Conservation (phyloP, 805 yeast species). For the Trichomonascus vanleenenianus region DNA sequence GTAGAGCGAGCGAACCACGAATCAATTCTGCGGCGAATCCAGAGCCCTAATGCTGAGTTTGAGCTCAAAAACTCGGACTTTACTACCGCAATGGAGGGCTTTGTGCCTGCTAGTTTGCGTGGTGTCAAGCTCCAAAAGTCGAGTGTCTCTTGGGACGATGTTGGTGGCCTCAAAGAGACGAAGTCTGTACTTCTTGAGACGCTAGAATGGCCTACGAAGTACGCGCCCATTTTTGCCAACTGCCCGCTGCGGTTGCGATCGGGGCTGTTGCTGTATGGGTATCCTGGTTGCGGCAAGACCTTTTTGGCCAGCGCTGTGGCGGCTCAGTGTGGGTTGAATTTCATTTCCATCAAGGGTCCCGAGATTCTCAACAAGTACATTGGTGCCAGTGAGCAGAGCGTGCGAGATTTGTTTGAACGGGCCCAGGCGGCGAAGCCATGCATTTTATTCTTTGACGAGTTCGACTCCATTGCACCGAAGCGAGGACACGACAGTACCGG, state of each 20-base stretch:
- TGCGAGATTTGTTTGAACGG: slow-evolving; percentile 84
- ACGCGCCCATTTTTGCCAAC: slow-evolving; percentile 86
- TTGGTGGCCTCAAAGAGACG: slow-evolving; percentile 79
- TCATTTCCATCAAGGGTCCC: slow-evolving; percentile 91
- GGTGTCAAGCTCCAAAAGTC: slow-evolving; percentile 84
- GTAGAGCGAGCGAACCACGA: slow-evolving; percentile 49
- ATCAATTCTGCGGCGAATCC: slow-evolving; percentile 20
- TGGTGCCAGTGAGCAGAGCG: slow-evolving; percentile 95
- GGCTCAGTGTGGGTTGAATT: slow-evolving; percentile 86
- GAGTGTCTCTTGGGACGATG: slow-evolving; percentile 69
- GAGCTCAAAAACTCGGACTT: slow-evolving; percentile 34
- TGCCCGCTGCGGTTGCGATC: slow-evolving; percentile 85
- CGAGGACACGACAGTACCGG: slow-evolving; percentile 98
- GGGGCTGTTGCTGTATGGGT: slow-evolving; percentile 86
- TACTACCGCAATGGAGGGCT: slow-evolving; percentile 53
- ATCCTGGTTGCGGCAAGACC: slow-evolving; percentile 97
- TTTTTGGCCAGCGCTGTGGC: slow-evolving; percentile 89
- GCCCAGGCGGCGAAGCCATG: slow-evolving; percentile 96
- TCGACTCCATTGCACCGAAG: slow-evolving; percentile 95
- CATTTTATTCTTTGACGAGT: slow-evolving; percentile 86
- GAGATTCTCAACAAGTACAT: slow-evolving; percentile 91
- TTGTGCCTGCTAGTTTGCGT: slow-evolving; percentile 71
- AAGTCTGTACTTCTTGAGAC: slow-evolving; percentile 76
- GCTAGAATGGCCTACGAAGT: slow-evolving; percentile 93
- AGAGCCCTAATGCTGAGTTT: slow-evolving; percentile 1